phyloP scores from a whole-genome alignment of 306 rosid genomes.

The Casuarina cunninghamiana region DNA sequence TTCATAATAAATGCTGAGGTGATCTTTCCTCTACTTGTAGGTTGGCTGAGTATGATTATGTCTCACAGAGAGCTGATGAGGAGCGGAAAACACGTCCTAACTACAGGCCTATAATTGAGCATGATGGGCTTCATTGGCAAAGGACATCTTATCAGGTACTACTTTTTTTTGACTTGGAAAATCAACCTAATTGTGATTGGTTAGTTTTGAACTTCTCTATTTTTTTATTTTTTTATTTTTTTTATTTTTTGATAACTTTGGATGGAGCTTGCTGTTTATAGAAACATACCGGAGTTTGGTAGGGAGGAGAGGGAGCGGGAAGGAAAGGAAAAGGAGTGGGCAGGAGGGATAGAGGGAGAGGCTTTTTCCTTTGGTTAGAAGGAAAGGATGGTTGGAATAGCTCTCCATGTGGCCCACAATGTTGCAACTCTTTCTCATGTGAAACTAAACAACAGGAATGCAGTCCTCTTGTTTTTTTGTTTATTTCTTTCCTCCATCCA shows the following conservation, averaged over 20 bases:
- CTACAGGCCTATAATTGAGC: slow-evolving; percentile 79
- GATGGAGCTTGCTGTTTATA: not conserved
- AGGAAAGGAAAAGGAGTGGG: too few species aligned
- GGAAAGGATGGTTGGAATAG: not conserved
- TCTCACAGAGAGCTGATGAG: slow-evolving; percentile 63
- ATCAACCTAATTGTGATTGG: not conserved
- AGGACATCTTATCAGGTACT: slow-evolving; percentile 55
- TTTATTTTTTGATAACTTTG: not conserved
- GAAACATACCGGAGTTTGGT: not conserved
- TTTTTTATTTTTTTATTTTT: not conserved
- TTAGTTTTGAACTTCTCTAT: not conserved
- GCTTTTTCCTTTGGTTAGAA: not conserved
- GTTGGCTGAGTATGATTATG: slow-evolving; percentile 57
- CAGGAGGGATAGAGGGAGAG: not conserved
- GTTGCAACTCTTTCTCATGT: not conserved
- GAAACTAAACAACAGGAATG: not conserved
- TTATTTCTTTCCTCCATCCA: not conserved
- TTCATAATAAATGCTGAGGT: not conserved
- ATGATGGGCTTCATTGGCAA: slow-evolving; percentile 71
- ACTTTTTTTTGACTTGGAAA: not conserved
- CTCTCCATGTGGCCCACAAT: not conserved
- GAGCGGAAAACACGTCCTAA: slow-evolving; percentile 57
- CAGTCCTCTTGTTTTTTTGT: not conserved
- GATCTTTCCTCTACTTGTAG: slow-evolving; percentile 28
- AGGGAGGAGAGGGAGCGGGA: too few species aligned